Base-by-base conservation (phyloP, 805 yeast genomes). In the Zygosaccharomyces rouxii region DNA sequence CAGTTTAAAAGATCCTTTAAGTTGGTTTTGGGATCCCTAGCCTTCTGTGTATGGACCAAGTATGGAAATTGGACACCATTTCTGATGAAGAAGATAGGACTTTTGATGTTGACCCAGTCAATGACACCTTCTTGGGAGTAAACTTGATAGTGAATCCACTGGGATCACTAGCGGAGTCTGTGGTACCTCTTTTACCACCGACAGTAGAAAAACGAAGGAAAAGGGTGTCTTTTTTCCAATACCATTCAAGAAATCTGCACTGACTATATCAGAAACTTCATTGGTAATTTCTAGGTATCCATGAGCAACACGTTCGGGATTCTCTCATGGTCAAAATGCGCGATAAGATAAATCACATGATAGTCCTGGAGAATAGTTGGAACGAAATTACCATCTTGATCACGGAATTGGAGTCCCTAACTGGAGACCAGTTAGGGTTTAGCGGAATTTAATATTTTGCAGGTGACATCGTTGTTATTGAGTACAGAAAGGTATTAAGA, bases 1-100 rank as follows among this genome's bases (percentile, higher is more conserved):
- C 80, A 80, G 71, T 81, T 81, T n/a, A n/a, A n/a, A 30, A 88
- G 73, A 68, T 84, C 90, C 70, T 83, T 83, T 66, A 83, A 74
- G 70, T 84, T 84, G 37, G 89, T 85, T 66, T 83, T 68, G 16
- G 84, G 84, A 66, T 77, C 70, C 57, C 84, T 75, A 22, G 46
- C 30, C 72, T 79, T 79, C 66, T 78, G 83, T 35, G 83, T 74
- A 70, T 78, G 83, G 56, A 78, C 76, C 60, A 78, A 76, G 53
- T 68, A 65, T 10, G 80, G 78, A 70, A 78, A 78, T 70, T 78
- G 76, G 48, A 68, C 59, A 45, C 81, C 81, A 66, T 78, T 78
- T 54, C 82, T 71, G 47, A 78, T 64, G 66, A 78, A 78, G 63
- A 78, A 78, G 23, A 78, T 69, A 19, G 84, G 84, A 38, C 83